Base-by-base conservation (phyloP, 1,139 yeast genomes). In the Sugiyamaella japonica region DNA sequence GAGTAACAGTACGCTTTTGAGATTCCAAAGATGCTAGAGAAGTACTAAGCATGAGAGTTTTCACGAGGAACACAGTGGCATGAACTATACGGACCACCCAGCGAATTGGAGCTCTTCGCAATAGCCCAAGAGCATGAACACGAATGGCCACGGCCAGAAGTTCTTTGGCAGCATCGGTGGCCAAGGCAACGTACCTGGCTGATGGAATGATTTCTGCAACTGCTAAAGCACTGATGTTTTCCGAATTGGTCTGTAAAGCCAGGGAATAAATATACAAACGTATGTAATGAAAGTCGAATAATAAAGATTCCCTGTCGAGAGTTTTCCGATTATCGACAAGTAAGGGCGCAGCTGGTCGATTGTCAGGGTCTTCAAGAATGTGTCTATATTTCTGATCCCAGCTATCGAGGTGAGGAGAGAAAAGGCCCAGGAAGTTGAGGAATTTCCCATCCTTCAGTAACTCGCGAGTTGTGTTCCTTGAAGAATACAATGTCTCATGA, bases 21-120 rank as follows among this genome's bases (percentile, higher is more conserved):
- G 66, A 61, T 29, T 65, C 66, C 10, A 43, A 37, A 50, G 63
- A 64, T 13, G 68, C 76, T 0, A 90, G 84, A 53, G 86, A 71
- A 63, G 67, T 67, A 7, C 72, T 65, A 23, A 70, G 62, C 50
- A 69, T 61, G 13, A 86, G 85, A 66, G 95, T 87, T 68, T 90
- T 90, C 9, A 91, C 95, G 54, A 91, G 80, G 67, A 90, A 91
- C 1, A 96, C 95, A 6, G 89, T 91, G 0, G 97, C 90, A 63
- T 95, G 81, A n/a, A 91, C 91, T 37, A 89, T 83, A 56, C 96
- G 76, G 0, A 90, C 86, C 4, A 87, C 84, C 96, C 97, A 90
- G 59, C 97, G 76, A 12, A 89, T 91, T 0, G 98, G 97, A 83
- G 91, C 89, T 65, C 80, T 86, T 58, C 84, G 76, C 52, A 89